phyloP scores from a whole-genome alignment of 345 rosid species.

The Citrus maxima region DNA sequence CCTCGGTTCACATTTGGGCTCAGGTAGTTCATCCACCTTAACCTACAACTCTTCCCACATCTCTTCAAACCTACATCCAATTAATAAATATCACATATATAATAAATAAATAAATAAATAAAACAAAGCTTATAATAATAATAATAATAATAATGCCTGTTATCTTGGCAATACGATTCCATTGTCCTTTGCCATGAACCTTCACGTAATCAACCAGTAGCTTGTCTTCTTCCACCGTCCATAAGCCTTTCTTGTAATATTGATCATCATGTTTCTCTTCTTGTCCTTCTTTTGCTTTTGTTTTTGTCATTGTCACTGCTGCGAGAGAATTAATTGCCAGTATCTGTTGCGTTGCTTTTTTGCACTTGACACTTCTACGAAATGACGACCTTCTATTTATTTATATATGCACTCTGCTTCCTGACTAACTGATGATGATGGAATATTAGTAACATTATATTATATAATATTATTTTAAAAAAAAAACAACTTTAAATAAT shows the following conservation, averaged over 20 bases:
- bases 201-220: conserved; percentile 47
- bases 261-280: conserved; percentile 2
- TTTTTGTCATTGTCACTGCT: conserved; percentile 19
- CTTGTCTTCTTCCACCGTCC: conserved; percentile 66
- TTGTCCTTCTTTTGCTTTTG: conserved; percentile 24
- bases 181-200: conserved; percentile 50
- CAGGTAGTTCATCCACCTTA: conserved; percentile 64
- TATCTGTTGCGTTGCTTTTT: too few species aligned
- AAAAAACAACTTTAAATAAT: neutral
- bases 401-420: too few species aligned
- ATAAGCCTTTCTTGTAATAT: conserved; percentile 52
- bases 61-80: conserved; percentile 45
- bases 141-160: conserved; percentile 30
- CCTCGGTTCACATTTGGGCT: conserved; percentile 49
- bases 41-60: conserved; percentile 65
- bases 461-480: neutral
- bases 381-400: neutral
- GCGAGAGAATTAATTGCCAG: too few species aligned
- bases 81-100: too few species aligned
- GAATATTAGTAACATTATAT: neutral
- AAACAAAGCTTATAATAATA: neutral
- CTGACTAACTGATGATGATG: neutral
- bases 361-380: too few species aligned
- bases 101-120: too few species aligned
- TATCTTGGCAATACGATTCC: conserved; percentile 51